phyloP scores from a whole-genome alignment of 208 protist genomes.

The Leishmania aethiopica region DNA sequence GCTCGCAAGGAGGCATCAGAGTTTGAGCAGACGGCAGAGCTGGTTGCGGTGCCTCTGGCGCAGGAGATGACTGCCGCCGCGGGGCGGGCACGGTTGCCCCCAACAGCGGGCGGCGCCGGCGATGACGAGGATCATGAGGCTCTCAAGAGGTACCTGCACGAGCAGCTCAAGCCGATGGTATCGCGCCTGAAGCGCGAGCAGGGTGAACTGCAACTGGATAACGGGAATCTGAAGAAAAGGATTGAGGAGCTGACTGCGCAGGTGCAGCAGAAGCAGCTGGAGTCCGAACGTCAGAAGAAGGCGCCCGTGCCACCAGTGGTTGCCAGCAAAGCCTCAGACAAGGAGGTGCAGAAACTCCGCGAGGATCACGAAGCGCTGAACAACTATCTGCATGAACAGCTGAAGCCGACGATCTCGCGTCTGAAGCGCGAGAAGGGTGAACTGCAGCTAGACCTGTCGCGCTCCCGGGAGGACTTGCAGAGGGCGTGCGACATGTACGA shows the following conservation, averaged over 20 bases:
- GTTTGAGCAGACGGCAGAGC: slow-evolving; percentile 5
- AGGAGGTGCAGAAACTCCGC: neutral
- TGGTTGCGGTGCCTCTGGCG: slow-evolving; percentile 16
- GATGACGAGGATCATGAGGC: slow-evolving; percentile 4
- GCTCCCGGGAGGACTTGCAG: slow-evolving; percentile 28
- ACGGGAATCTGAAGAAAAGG: slow-evolving; percentile 19
- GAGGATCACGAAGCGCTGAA: slow-evolving; percentile 36
- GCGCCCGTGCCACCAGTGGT: neutral
- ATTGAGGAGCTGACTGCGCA: slow-evolving; percentile 20
- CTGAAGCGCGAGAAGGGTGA: slow-evolving; percentile 26
- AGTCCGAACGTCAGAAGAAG: neutral
- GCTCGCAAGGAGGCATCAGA: slow-evolving; percentile 13
- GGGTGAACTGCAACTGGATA: slow-evolving; percentile 30
- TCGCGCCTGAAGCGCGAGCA: slow-evolving; percentile 24
- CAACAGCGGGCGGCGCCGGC: neutral
- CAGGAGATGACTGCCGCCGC: slow-evolving; percentile 17
- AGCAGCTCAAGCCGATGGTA: slow-evolving; percentile 23
- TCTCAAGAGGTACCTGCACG: slow-evolving; percentile 10
- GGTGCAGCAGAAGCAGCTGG: slow-evolving; percentile 14
- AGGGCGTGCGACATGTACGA: slow-evolving; percentile 27
- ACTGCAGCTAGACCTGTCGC: slow-evolving; percentile 34
- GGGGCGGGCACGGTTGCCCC: neutral
- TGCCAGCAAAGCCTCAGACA: neutral
- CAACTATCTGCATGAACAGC: slow-evolving; percentile 32
- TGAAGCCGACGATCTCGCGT: slow-evolving; percentile 32